phyloP scores from a whole-genome alignment of 208 protist species.

The Phytomonas sp. region DNA sequence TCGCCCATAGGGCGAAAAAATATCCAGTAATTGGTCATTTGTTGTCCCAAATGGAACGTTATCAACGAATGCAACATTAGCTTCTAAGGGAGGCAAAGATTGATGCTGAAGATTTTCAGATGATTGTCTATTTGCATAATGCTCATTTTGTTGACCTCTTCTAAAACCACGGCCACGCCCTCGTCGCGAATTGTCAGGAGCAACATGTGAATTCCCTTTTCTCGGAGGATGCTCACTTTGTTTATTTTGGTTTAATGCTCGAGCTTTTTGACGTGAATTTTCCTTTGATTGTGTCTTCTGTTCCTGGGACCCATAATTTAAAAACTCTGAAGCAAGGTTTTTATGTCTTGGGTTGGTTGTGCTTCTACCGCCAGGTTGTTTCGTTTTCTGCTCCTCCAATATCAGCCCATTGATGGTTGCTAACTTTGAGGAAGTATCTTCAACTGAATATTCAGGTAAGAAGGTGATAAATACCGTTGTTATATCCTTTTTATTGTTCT shows the following conservation, averaged over 20 bases:
- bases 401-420: conserved; percentile 36
- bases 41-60: conserved; percentile 82
- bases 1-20: conserved; percentile 54
- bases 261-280: background rate
- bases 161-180: conserved; percentile 11
- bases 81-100: conserved; percentile 34
- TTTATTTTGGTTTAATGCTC: conserved; percentile 1
- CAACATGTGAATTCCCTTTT: background rate
- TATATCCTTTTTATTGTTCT: conserved; percentile 60
- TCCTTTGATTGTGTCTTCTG: conserved; percentile 16
- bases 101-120: background rate
- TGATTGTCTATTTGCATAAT: background rate
- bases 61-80: conserved; percentile 62
- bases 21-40: conserved; percentile 66
- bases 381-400: conserved; percentile 12
- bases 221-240: background rate
- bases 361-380: conserved; percentile 13
- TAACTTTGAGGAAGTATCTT: conserved; percentile 25
- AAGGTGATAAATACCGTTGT: conserved; percentile 84
- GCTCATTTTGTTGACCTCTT: background rate
- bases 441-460: conserved; percentile 27
- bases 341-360: conserved; percentile 15
- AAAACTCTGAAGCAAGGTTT: conserved; percentile 45
- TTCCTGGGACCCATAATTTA: conserved; percentile 41
- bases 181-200: background rate